phyloP scores from a whole-genome alignment of 257 asterid species.

The Echites panduratus region DNA sequence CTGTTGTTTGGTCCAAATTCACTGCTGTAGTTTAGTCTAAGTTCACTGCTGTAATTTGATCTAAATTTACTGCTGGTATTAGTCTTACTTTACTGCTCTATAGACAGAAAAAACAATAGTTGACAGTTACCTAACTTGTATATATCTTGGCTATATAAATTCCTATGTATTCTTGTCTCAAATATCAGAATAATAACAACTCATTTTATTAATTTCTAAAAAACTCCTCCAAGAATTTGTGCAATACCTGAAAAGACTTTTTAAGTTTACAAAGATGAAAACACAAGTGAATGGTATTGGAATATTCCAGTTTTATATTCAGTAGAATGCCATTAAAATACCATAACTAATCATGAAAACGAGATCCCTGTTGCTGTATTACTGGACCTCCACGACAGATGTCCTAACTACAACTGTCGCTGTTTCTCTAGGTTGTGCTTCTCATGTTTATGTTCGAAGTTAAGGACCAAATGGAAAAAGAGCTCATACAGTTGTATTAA shows the following conservation, averaged over 20 bases:
- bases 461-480: conserved; percentile 29
- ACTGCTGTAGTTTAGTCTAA: too few species aligned
- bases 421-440: conserved; percentile 15
- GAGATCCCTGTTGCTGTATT: not conserved
- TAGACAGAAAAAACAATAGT: too few species aligned
- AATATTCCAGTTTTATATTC: not conserved
- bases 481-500: conserved; percentile 22
- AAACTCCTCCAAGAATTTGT: conserved; percentile 36
- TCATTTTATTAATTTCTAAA: too few species aligned
- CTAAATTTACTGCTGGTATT: too few species aligned
- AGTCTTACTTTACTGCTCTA: too few species aligned
- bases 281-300: not conserved
- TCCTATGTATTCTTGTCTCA: too few species aligned
- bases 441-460: conserved; percentile 29
- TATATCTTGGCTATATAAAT: too few species aligned
- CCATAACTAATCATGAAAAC: not conserved
- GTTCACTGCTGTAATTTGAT: too few species aligned
- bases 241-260: conserved; percentile 6
- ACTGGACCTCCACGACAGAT: not conserved
- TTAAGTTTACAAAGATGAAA: conserved; percentile 21
- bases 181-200: too few species aligned
- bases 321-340: conserved; percentile 9
- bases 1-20: too few species aligned
- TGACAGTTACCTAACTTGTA: too few species aligned
- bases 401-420: conserved; percentile 4